These are phyloP conservation scores for Astrothelium macrocarpum DNA, from an alignment of 495 filamentous ascomycete genomes.

Conservation along the genomic window DNA sequence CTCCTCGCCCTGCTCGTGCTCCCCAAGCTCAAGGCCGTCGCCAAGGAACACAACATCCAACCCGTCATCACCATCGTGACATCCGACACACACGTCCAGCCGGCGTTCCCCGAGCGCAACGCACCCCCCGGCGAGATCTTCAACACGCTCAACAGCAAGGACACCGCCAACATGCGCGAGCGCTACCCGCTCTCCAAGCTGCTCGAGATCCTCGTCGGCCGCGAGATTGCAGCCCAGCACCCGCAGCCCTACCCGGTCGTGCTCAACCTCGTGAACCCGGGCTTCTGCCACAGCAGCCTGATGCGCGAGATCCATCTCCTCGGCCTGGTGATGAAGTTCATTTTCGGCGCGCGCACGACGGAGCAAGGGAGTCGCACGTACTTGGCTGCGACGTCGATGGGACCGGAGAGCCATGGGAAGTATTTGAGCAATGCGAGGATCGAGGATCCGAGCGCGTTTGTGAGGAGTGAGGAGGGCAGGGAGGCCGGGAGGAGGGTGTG, in stretches of 20 bases:
- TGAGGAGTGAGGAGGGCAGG: constrained; percentile 23
- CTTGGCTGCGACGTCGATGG: constrained; percentile 29
- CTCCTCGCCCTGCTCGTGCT: constrained; percentile 38
- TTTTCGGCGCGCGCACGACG: constrained; percentile 13
- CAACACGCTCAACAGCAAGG: constrained; percentile 12
- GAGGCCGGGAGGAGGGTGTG: constrained; percentile 24
- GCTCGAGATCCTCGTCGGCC: constrained; percentile 19
- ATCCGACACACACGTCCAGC: constrained; percentile 23
- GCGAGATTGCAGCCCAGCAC: constrained; percentile 13
- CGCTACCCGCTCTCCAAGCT: constrained; percentile 26
- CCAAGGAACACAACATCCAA: constrained; percentile 15
- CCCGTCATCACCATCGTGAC: constrained; percentile 28
- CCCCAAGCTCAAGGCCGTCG: constrained; percentile 29
- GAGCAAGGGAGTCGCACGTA: constrained; percentile 19
- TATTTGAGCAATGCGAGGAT: constrained; percentile 28
- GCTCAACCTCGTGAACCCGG: constrained; percentile 34
- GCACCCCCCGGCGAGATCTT: constrained; percentile 19
- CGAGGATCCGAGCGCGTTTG: constrained; percentile 15
- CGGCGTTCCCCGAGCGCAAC: constrained; percentile 18
- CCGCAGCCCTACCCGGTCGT: constrained; percentile 24
- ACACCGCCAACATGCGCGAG: constrained; percentile 19
- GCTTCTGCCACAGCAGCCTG: constrained; percentile 33
- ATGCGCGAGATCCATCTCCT: constrained; percentile 16
- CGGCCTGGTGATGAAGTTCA: constrained; percentile 13
- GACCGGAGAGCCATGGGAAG: constrained; percentile 30